phyloP scores from a whole-genome alignment of 345 rosid genomes.

The Populus tremula region DNA sequence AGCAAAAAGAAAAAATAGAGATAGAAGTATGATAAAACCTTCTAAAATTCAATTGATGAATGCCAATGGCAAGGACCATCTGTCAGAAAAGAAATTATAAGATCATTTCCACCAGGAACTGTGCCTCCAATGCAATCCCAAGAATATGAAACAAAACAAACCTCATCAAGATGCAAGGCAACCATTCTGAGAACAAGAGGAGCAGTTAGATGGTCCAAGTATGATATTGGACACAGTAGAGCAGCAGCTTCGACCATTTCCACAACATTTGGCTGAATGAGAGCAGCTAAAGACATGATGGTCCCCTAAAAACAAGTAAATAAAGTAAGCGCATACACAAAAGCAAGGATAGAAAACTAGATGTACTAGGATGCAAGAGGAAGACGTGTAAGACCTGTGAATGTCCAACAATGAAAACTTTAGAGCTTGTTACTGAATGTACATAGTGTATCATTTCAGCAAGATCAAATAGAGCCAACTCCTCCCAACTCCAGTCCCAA shows the following conservation, averaged over 20 bases:
- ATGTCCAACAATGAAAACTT: constrained; percentile 81
- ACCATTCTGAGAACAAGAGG: constrained; percentile 89
- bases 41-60: constrained; percentile 81
- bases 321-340: constrained; percentile 1
- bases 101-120: constrained; percentile 16
- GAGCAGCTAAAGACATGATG: constrained; percentile 85
- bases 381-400: constrained; percentile 62
- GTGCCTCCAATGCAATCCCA: constrained; percentile 11
- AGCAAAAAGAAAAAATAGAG: neutral
- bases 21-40: constrained; percentile 41
- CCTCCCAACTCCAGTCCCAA: constrained; percentile 99
- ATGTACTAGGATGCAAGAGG: neutral
- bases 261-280: constrained; percentile 62
- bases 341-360: constrained; percentile 1
- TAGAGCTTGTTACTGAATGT: constrained; percentile 51
- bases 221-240: constrained; percentile 81
- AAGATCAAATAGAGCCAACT: constrained; percentile 73
- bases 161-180: constrained; percentile 85
- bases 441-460: constrained; percentile 62
- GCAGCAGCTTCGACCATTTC: constrained; percentile 95
- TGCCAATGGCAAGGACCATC: constrained; percentile 78
- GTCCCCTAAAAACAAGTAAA: constrained; percentile 56
- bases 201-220: constrained; percentile 74
- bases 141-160: constrained; percentile 22
- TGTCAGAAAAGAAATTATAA: constrained; percentile 25